Evolutionary conservation across 345 rosid genomes (phyloP).

Genomic region (Nephelium lappaceum): DNA sequence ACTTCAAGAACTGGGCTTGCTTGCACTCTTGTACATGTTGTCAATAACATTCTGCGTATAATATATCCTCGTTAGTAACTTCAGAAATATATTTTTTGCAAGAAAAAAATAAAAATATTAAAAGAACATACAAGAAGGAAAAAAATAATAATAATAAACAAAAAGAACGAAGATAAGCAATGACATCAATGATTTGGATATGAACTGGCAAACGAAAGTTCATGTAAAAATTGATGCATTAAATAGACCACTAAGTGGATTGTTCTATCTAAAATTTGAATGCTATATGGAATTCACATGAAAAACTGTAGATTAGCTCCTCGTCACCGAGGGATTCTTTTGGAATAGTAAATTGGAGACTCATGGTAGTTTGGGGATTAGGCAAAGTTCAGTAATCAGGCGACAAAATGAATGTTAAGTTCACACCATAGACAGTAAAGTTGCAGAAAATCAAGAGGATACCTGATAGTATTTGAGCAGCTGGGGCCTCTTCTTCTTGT

Average conservation of each 20-base stretch:
- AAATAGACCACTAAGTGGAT: no score
- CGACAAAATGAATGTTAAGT: background rate
- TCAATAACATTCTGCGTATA: slow-evolving; percentile 59
- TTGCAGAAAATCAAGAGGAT: background rate
- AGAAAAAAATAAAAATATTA: background rate
- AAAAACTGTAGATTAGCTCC: background rate
- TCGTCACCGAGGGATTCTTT: background rate
- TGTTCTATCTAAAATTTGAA: no score
- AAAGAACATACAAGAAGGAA: background rate
- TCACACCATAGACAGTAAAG: no score
- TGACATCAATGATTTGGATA: background rate
- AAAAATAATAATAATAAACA: no score
- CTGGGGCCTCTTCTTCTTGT: slow-evolving; percentile 94
- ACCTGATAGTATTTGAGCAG: slow-evolving; percentile 87
- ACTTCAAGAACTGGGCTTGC: slow-evolving; percentile 39
- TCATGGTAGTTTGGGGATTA: background rate
- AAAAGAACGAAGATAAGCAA: background rate
- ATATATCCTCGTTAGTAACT: slow-evolving; percentile 7
- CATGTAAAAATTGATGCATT: background rate
- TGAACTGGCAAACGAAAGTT: background rate
- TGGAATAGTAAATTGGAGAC: background rate
- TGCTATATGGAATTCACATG: background rate
- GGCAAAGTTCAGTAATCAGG: background rate
- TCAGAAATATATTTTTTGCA: background rate
- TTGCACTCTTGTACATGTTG: slow-evolving; percentile 62